phyloP scores from a whole-genome alignment of 345 rosid genomes.

The Citrus australasica region DNA sequence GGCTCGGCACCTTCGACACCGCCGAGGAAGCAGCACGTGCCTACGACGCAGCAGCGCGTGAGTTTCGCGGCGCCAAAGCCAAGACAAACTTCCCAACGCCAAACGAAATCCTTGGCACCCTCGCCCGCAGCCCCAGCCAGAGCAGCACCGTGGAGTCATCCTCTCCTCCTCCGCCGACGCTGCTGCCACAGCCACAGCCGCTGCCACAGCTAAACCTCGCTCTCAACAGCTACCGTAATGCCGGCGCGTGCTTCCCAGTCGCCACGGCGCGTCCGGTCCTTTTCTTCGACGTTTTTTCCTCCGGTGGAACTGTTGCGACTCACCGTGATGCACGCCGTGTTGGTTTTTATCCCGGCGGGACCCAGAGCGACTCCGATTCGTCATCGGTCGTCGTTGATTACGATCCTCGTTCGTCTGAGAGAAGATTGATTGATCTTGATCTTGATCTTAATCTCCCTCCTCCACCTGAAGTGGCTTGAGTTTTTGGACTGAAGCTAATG shows the following conservation, averaged over 20 bases:
- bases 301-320: constrained; percentile 10
- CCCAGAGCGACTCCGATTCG: constrained; percentile 67
- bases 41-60: constrained; percentile 80
- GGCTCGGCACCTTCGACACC: constrained; percentile 93
- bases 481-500: neutral
- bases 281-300: constrained; percentile 48
- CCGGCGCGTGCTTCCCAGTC: constrained; percentile 15
- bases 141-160: constrained; percentile 74
- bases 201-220: constrained; percentile 46
- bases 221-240: constrained; percentile 30
- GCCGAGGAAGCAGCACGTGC: constrained; percentile 96
- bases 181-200: constrained; percentile 22
- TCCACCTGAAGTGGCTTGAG: constrained; percentile 56
- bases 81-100: constrained; percentile 67
- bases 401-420: constrained; percentile 24
- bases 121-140: constrained; percentile 66
- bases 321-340: neutral
- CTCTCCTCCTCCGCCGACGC: constrained; percentile 41
- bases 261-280: constrained; percentile 33
- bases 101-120: constrained; percentile 22
- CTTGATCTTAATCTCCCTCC: constrained; percentile 72
- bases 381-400: constrained; percentile 58
- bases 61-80: constrained; percentile 80
- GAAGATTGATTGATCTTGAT: constrained; percentile 36
- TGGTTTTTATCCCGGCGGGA: constrained; percentile 14